A percentile compares a stretch with the other conserved stretches of the same genome.
phyloP scores from a whole-genome alignment of 352 stramenopile genomes.

The Pythium sp. region DNA sequence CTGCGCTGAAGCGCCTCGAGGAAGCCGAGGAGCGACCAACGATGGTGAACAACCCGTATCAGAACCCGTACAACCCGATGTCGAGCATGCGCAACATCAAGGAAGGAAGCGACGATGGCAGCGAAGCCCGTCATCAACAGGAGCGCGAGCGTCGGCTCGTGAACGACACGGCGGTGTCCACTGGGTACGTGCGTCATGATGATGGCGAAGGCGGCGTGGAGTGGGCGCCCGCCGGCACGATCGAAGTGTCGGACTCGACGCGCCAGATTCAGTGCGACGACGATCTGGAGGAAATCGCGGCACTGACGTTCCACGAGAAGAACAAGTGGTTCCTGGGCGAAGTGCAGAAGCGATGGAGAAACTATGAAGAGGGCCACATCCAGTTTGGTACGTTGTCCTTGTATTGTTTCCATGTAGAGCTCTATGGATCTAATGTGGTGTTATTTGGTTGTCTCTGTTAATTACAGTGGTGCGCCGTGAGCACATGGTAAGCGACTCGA shows the following conservation, averaged over 20 bases:
- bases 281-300: conserved; percentile 83
- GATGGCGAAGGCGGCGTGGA: conserved; percentile 60
- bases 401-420: background rate
- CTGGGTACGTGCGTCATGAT: conserved; percentile 73
- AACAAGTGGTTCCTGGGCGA: conserved; percentile 81
- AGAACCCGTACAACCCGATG: conserved; percentile 67
- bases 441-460: conserved; percentile 52
- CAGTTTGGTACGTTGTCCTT: conserved; percentile 40
- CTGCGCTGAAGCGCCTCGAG: conserved; percentile 71
- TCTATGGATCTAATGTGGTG: conserved; percentile 44
- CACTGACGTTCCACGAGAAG: conserved; percentile 81
- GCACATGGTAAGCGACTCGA: conserved; percentile 79
- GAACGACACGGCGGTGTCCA: conserved; percentile 75
- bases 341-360: conserved; percentile 74
- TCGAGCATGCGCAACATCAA: conserved; percentile 51
- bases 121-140: conserved; percentile 18
- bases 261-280: conserved; percentile 73
- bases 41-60: conserved; percentile 62
- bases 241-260: conserved; percentile 35
- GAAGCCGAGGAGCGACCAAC: conserved; percentile 75
- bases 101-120: conserved; percentile 34
- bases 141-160: conserved; percentile 17
- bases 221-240: conserved; percentile 59
- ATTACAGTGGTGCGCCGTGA: conserved; percentile 47
- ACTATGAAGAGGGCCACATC: conserved; percentile 81